phyloP scores from a whole-genome alignment of 495 filamentous ascomycete species.

The Letharia lupina region DNA sequence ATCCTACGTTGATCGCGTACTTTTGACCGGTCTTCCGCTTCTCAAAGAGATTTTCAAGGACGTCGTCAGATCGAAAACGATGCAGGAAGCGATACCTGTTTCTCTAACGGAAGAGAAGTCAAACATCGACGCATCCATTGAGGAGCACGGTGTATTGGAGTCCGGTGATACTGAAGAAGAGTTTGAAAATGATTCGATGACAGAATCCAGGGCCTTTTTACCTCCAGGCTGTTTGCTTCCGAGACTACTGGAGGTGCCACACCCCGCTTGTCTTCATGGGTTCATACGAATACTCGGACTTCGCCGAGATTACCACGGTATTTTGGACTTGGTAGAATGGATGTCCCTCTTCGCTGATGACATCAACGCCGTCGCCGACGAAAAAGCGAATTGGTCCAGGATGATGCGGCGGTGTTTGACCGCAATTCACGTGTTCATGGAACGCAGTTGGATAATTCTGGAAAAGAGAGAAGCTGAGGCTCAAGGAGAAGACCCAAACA shows the following conservation, averaged over 20 bases:
- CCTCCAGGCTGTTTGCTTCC: conserved; percentile 27
- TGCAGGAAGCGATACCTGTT: conserved; percentile 13
- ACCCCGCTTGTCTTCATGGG: conserved; percentile 41
- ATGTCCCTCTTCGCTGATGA: conserved; percentile 38
- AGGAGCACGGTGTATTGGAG: neutral
- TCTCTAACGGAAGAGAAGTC: conserved; percentile 13
- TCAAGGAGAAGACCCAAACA: neutral
- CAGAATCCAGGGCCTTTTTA: conserved; percentile 7
- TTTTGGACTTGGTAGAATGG: conserved; percentile 45
- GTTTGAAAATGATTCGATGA: neutral
- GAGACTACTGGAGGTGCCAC: conserved; percentile 35
- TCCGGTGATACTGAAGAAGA: neutral
- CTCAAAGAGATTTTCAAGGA: conserved; percentile 21
- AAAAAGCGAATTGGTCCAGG: conserved; percentile 35
- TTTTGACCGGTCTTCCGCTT: conserved; percentile 9
- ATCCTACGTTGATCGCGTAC: neutral
- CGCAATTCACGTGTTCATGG: conserved; percentile 46
- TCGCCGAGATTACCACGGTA: conserved; percentile 40
- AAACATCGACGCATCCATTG: conserved; percentile 2
- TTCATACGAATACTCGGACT: conserved; percentile 47
- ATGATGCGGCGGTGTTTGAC: conserved; percentile 43
- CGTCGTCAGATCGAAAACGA: conserved; percentile 7
- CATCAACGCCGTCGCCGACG: conserved; percentile 35
- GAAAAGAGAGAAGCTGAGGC: neutral
- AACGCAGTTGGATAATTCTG: conserved; percentile 33